Percentiles rank a stretch among this genome's conserved stretches.
These are phyloP conservation scores for Diaporthe vaccinii DNA, from an alignment of 2,329 filamentous ascomycete species.

Conservation along the genomic window DNA sequence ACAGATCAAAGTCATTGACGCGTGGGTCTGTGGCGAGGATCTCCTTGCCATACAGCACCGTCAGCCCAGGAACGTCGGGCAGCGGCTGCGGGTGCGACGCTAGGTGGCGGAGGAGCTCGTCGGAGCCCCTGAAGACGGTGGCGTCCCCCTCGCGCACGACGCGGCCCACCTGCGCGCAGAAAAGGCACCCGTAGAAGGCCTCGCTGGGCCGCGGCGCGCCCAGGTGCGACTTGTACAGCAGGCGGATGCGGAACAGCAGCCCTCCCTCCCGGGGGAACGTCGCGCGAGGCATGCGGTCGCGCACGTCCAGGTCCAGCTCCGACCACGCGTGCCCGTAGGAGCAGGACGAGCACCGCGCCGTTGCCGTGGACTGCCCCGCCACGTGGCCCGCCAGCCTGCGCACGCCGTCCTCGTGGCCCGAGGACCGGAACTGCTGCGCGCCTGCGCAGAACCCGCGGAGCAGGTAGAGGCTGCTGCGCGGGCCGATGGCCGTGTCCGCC, in stretches of 20 bases:
- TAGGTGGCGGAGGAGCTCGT: constrained; percentile 55
- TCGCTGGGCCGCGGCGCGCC: constrained; percentile 48
- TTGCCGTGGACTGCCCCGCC: constrained; percentile 17
- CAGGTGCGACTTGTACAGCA: constrained; percentile 60
- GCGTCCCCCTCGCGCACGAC: constrained; percentile 56
- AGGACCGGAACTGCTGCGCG: constrained; percentile 52
- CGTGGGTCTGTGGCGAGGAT: constrained; percentile 30
- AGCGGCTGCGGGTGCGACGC: constrained; percentile 57
- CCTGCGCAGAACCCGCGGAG: constrained; percentile 56
- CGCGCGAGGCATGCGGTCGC: constrained; percentile 26
- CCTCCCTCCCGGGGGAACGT: constrained; percentile 43
- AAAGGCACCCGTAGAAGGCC: constrained; percentile 55
- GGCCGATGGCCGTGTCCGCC: constrained; percentile 51
- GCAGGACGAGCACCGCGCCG: constrained; percentile 39
- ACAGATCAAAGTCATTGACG: constrained; percentile 46
- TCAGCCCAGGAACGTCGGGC: constrained; percentile 53
- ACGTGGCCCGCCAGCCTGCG: constrained; percentile 48
- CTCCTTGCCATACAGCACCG: constrained; percentile 52
- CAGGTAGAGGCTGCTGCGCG: constrained; percentile 53
- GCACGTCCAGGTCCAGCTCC: constrained; percentile 39
- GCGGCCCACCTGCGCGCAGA: constrained; percentile 52
- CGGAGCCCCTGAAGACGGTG: constrained; percentile 55
- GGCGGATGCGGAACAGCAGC: constrained; percentile 55
- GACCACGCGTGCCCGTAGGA: constrained; percentile 40
- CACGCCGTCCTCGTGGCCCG: constrained; percentile 54